Conservation (phyloP, 1,139 yeast genomes). For the Lodderomyces metapsilosis region DNA sequence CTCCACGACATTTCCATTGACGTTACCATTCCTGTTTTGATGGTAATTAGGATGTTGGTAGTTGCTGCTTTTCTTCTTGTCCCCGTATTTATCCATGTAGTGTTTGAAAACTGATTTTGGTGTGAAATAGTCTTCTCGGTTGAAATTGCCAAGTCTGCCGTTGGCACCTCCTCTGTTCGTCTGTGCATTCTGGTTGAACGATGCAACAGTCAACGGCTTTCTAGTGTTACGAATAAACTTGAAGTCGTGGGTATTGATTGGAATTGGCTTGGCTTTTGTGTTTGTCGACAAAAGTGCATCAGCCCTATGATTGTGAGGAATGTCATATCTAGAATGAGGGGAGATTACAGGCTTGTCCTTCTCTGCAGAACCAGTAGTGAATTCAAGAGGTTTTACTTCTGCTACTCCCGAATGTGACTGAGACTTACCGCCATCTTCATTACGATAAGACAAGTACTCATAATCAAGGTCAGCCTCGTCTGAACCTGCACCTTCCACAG, state of each 20-base stretch:
- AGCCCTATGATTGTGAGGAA: slow-evolving; percentile 46
- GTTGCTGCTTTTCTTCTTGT: slow-evolving; percentile 21
- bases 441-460: slow-evolving; percentile 3
- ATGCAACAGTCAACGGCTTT: slow-evolving; percentile 65
- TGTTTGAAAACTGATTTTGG: slow-evolving; percentile 73
- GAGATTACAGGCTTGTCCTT: slow-evolving; percentile 7
- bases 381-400: neutral
- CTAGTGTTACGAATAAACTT: slow-evolving; percentile 50
- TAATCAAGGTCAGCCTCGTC: slow-evolving; percentile 16
- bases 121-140: slow-evolving; percentile 71
- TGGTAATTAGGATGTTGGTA: slow-evolving; percentile 39
- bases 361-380: neutral
- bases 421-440: slow-evolving; percentile 1
- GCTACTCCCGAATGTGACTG: slow-evolving; percentile 2
- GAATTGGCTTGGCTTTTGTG: slow-evolving; percentile 45
- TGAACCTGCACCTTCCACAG: slow-evolving; percentile 14
- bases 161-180: slow-evolving; percentile 17
- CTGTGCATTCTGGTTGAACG: slow-evolving; percentile 38
- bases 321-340: slow-evolving; percentile 12
- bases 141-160: slow-evolving; percentile 34
- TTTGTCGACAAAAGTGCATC: slow-evolving; percentile 44
- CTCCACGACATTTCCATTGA: slow-evolving; percentile 26
- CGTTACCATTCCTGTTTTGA: slow-evolving; percentile 55
- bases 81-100: slow-evolving; percentile 69
- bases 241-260: slow-evolving; percentile 30